Evolutionary conservation across 106 monocot species (phyloP).

Genomic region (Acorus calamus): DNA sequence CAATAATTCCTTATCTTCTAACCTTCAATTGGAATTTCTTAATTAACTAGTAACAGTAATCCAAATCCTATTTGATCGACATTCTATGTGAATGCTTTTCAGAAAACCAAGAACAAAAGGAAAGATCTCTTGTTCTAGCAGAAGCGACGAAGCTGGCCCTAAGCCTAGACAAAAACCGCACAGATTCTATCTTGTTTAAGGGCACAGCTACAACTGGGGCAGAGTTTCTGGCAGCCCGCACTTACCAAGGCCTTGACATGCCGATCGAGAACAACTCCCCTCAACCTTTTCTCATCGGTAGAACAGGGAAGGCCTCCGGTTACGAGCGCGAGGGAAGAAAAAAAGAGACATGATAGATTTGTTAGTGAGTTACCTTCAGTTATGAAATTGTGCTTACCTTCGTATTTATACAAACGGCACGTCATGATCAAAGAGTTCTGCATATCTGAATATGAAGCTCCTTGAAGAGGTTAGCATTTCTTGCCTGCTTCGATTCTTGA

Average conservation of each 20-base stretch:
- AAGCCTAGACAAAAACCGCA: slow-evolving; percentile 22
- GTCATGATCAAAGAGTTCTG: too few relatives aligned
- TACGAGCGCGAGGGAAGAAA: slow-evolving; percentile 41
- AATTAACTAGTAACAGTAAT: background rate
- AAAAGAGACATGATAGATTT: background rate
- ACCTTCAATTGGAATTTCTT: background rate
- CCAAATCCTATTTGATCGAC: background rate
- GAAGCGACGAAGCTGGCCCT: slow-evolving; percentile 49
- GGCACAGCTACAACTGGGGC: slow-evolving; percentile 64
- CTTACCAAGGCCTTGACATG: slow-evolving; percentile 56
- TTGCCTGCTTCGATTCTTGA: too few relatives aligned
- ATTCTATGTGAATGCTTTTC: background rate
- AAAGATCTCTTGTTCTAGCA: slow-evolving; percentile 41
- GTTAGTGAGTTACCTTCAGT: too few relatives aligned
- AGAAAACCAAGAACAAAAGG: slow-evolving; percentile 38
- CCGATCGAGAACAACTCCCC: slow-evolving; percentile 36
- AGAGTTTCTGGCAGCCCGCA: slow-evolving; percentile 70
- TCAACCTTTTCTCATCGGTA: slow-evolving; percentile 50
- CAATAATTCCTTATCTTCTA: too few relatives aligned
- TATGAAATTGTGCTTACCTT: too few relatives aligned
- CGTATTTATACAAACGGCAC: too few relatives aligned
- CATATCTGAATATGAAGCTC: too few relatives aligned
- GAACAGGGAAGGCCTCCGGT: slow-evolving; percentile 67
- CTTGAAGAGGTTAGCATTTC: too few relatives aligned
- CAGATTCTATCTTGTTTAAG: slow-evolving; percentile 66